These are phyloP conservation scores for Cryphonectria parasitica DNA, from an alignment of 2,329 filamentous ascomycete species.

Conservation along the genomic window DNA sequence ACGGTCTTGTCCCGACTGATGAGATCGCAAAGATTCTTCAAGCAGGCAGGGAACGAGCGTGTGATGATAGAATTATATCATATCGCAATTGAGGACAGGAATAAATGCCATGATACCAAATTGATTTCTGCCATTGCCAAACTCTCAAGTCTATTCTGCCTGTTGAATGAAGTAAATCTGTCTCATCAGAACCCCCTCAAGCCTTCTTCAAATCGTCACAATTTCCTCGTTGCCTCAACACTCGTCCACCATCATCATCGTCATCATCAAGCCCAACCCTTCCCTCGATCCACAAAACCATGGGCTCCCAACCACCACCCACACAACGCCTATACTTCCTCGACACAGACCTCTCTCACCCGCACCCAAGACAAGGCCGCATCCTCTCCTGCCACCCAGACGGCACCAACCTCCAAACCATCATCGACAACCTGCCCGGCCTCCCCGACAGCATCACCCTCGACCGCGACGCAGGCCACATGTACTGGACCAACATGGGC, in stretches of 20 bases:
- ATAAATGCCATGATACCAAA: too few species aligned
- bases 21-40: too few species aligned
- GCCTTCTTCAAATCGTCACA: neutral
- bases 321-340: slow-evolving; percentile 35
- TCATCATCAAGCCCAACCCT: neutral
- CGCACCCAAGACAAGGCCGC: slow-evolving; percentile 29
- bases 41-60: too few species aligned
- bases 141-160: too few species aligned
- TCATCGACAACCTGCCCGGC: slow-evolving; percentile 34
- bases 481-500: slow-evolving; percentile 59
- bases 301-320: slow-evolving; percentile 20
- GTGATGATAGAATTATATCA: too few species aligned
- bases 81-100: too few species aligned
- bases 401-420: slow-evolving; percentile 30
- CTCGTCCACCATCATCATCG: too few species aligned
- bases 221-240: too few species aligned
- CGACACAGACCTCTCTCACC: slow-evolving; percentile 35
- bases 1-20: too few species aligned
- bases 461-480: slow-evolving; percentile 36
- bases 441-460: slow-evolving; percentile 52
- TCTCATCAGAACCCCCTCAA: neutral
- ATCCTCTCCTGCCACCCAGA: slow-evolving; percentile 33
- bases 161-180: too few species aligned
- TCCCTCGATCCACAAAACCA: neutral
- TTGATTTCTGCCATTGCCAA: too few species aligned